Evolutionary conservation across 225 moss, liverwort and hornwort genomes (phyloP), one percentile per base, ranked within the genome.

Genomic region (Polytrichum commune): DNA sequence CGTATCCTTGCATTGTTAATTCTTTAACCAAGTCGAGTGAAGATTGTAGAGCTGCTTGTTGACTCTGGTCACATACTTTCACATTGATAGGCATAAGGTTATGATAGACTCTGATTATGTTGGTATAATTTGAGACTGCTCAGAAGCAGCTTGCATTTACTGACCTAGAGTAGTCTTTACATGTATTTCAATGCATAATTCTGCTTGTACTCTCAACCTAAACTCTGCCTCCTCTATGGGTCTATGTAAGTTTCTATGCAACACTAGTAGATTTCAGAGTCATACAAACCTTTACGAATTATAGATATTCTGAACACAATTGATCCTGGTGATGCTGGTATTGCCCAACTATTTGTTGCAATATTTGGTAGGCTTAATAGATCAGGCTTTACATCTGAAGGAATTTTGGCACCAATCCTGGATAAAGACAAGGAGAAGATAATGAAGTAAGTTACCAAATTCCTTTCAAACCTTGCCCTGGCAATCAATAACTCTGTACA

Each of bases 221-320:
- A 38, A 10, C 13, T 38, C 33, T 38, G 13, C 38, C 33, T 33
- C 33, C 33, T 33, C 8, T 9, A 2, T 13, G 38, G 38, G 38
- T 38, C 38, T 46, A 46, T 46, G 46, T 16, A 46, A 13, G 4
- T 46, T 46, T 46, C 46, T 16, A 16, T 13, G 2, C 1, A 46
- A 46, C 46, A 46, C 46, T 46, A 46, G 13, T 13, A 3, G 4
- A 46, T 46, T 38, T 46, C 46, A 46, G 1, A 65, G 27, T 67
- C 66, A 67, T 87, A 81, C 55, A 66, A 64, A 35, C 83, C 90
- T 91, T 93, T 62, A 93, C 83, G 54, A 73, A 69, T 65, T 19
- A 35, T 76, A 97, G 96, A 98, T 86, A 89, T 93, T 68, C 80
- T 98, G 70, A 98, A 91, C 46, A 78, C 77, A 53, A 80, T 74